Evolutionary conservation across 208 protist genomes (phyloP).

Genomic region (Crithidia fasciculata): DNA sequence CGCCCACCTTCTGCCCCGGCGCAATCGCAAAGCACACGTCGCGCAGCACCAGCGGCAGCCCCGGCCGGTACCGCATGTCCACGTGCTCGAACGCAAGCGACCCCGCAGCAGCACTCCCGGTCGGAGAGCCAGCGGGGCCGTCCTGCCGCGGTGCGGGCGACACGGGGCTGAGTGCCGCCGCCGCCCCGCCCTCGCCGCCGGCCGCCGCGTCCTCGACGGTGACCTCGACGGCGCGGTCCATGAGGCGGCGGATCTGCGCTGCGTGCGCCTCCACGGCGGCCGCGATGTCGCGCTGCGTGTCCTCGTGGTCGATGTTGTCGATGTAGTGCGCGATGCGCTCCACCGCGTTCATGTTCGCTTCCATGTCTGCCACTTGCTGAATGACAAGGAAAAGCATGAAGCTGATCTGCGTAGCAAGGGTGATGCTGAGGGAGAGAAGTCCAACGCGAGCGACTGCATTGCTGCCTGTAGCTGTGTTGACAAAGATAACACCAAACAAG

Average conservation of each 20-base stretch:
- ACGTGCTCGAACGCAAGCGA: constrained; percentile 70
- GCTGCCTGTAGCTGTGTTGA: too few relatives aligned
- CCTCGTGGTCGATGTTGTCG: too few relatives aligned
- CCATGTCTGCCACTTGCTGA: not conserved
- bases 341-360: too few relatives aligned
- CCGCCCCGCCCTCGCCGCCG: not conserved
- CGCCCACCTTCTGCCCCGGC: constrained; percentile 71
- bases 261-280: too few relatives aligned
- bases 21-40: constrained; percentile 59
- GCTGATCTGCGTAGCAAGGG: constrained; percentile 11
- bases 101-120: not conserved
- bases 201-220: constrained; percentile 27
- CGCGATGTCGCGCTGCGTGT: too few relatives aligned
- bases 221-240: constrained; percentile 1
- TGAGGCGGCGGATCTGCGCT: too few relatives aligned
- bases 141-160: too few relatives aligned
- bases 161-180: not conserved
- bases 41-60: constrained; percentile 70
- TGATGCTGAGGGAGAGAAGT: constrained; percentile 35
- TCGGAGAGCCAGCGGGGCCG: not conserved
- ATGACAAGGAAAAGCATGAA: not conserved
- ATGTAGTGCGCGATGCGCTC: too few relatives aligned
- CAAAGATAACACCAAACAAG: constrained; percentile 23
- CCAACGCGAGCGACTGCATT: too few relatives aligned
- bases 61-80: constrained; percentile 70